A percentile compares a stretch with the other conserved stretches of the same genome.
Evolutionary conservation across 805 yeast genomes (phyloP).

Genomic region (Cyberlindnera nakhonratchasimensis): DNA sequence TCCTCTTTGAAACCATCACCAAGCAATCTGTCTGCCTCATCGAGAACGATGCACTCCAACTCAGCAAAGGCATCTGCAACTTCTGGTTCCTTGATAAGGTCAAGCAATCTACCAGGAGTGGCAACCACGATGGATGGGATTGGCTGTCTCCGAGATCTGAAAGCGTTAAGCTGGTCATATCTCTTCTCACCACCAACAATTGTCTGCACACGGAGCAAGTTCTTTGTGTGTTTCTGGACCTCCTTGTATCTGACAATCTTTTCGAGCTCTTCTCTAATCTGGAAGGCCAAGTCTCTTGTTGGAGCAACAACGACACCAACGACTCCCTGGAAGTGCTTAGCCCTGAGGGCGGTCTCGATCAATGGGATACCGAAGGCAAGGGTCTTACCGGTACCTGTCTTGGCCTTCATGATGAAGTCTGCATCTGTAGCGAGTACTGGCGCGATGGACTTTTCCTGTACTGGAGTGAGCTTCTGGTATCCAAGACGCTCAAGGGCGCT

Average conservation of each 20-base stretch:
- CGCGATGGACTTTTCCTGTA: slow-evolving; percentile 59
- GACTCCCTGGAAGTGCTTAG: slow-evolving; percentile 36
- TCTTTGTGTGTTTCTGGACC: slow-evolving; percentile 21
- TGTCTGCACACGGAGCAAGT: slow-evolving; percentile 41
- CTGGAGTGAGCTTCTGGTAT: slow-evolving; percentile 57
- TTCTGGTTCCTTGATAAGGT: slow-evolving; percentile 47
- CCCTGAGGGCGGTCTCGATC: slow-evolving; percentile 50
- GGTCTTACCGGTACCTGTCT: slow-evolving; percentile 95
- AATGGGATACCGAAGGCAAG: slow-evolving; percentile 84
- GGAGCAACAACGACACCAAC: slow-evolving; percentile 76
- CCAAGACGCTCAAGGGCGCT: slow-evolving; percentile 41
- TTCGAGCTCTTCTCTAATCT: slow-evolving; percentile 63
- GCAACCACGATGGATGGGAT: slow-evolving; percentile 69
- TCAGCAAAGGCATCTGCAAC: slow-evolving; percentile 44
- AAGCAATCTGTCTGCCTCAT: slow-evolving; percentile 87
- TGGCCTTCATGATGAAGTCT: slow-evolving; percentile 83
- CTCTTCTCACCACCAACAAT: slow-evolving; percentile 67
- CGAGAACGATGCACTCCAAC: slow-evolving; percentile 68
- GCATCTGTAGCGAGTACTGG: slow-evolving; percentile 50
- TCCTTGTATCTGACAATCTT: slow-evolving; percentile 38
- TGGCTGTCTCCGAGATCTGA: slow-evolving; percentile 24
- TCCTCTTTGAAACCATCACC: slow-evolving; percentile 77
- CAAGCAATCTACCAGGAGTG: slow-evolving; percentile 85
- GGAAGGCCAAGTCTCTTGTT: slow-evolving; percentile 87
- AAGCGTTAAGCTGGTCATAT: slow-evolving; percentile 34